phyloP scores from a whole-genome alignment of 441 rosid species.

The Kokia cookei region DNA sequence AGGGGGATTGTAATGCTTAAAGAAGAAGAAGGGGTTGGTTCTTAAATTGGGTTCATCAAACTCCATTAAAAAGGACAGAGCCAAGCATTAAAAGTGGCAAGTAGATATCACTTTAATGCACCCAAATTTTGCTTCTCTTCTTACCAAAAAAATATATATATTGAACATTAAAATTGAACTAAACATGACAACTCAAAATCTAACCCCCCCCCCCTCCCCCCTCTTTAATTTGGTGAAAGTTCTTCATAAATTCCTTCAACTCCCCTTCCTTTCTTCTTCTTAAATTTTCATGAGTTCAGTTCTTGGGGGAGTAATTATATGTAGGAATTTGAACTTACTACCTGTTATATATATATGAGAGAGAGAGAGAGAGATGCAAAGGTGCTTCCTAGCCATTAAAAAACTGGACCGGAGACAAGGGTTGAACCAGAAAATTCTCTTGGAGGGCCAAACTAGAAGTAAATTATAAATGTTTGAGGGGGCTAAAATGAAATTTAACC shows the following conservation, averaged over 20 bases:
- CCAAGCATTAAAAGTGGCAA: conserved; percentile 46
- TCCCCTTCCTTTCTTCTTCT: neutral
- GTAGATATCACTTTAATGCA: conserved; percentile 48
- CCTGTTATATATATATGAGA: too few relatives aligned
- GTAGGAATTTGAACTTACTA: neutral
- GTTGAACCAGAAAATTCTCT: too few relatives aligned
- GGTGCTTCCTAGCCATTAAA: too few relatives aligned
- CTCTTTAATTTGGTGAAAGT: neutral
- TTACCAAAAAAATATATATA: neutral
- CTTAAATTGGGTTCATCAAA: conserved; percentile 22
- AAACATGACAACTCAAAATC: conserved; percentile 12
- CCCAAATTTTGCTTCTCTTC: conserved; percentile 6
- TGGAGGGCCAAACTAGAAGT: too few relatives aligned
- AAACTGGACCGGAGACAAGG: too few relatives aligned
- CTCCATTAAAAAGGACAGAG: conserved; percentile 32
- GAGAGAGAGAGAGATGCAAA: too few relatives aligned
- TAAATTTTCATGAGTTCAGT: neutral
- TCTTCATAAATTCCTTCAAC: neutral
- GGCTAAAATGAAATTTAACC: too few relatives aligned
- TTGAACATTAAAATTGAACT: conserved; percentile 27
- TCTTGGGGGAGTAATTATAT: neutral
- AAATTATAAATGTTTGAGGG: too few relatives aligned
- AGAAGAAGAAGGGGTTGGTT: conserved; percentile 1
- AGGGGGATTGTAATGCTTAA: neutral
- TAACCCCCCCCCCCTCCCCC: neutral